A percentile compares a stretch with the other conserved stretches of the same genome.
These are phyloP conservation scores for Astrothelium subdiscretum DNA, from an alignment of 495 filamentous ascomycete genomes.

Conservation along the genomic window DNA sequence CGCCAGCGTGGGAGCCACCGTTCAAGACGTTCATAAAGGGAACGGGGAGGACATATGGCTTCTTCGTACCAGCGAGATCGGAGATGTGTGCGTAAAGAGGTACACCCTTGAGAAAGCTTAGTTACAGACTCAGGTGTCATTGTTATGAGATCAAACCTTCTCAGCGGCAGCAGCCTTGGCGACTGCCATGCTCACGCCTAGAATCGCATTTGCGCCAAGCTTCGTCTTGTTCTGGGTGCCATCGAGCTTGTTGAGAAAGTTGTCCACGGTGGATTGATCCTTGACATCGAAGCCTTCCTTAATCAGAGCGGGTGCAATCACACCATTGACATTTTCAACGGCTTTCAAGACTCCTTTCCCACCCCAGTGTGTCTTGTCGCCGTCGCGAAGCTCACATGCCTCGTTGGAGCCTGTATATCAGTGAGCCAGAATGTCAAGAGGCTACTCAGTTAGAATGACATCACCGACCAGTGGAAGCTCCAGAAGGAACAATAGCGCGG, in stretches of 20 bases:
- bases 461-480: slow-evolving; percentile 75
- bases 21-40: slow-evolving; percentile 99
- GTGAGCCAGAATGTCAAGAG: background rate
- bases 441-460: background rate
- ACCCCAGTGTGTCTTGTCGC: slow-evolving; percentile 92
- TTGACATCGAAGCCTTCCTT: slow-evolving; percentile 90
- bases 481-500: slow-evolving; percentile 97
- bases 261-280: slow-evolving; percentile 87
- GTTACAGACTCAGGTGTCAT: background rate
- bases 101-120: slow-evolving; percentile 42
- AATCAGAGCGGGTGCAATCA: slow-evolving; percentile 85
- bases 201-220: slow-evolving; percentile 96
- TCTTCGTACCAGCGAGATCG: slow-evolving; percentile 97
- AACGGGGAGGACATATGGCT: slow-evolving; percentile 97
- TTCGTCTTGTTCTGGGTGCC: slow-evolving; percentile 95
- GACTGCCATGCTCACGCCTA: slow-evolving; percentile 89
- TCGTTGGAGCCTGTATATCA: slow-evolving; percentile 71
- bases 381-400: slow-evolving; percentile 96
- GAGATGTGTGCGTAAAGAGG: slow-evolving; percentile 97
- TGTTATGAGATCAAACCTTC: slow-evolving; percentile 45
- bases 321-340: slow-evolving; percentile 88
- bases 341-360: slow-evolving; percentile 94
- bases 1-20: slow-evolving; percentile 97
- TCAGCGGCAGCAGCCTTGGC: slow-evolving; percentile 98
- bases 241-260: slow-evolving; percentile 92